phyloP scores from a whole-genome alignment of 148 eudicot genomes.

The Chenopodium quinoa region DNA sequence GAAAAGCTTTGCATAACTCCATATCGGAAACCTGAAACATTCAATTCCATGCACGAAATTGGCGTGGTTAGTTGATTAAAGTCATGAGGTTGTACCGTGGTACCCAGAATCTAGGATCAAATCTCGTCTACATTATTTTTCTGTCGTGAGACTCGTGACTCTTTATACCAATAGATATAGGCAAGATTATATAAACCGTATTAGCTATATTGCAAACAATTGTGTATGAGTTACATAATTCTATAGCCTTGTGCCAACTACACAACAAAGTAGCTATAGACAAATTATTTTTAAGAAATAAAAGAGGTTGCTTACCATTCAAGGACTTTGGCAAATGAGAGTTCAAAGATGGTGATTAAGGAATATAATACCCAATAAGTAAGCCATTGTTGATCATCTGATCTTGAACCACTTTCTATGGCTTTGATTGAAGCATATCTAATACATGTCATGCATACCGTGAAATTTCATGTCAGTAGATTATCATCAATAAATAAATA shows the following conservation, averaged over 20 bases:
- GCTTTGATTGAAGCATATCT: constrained; percentile 73
- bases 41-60: not conserved
- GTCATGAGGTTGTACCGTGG: too few relatives aligned
- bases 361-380: constrained; percentile 86
- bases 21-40: constrained; percentile 46
- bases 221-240: too few relatives aligned
- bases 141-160: too few relatives aligned
- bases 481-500: not conserved
- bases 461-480: not conserved
- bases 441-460: not conserved
- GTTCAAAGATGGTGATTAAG: constrained; percentile 65
- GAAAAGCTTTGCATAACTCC: constrained; percentile 52
- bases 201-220: too few relatives aligned
- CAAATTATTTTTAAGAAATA: not conserved
- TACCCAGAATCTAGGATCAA: too few relatives aligned
- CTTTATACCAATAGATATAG: too few relatives aligned
- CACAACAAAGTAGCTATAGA: too few relatives aligned
- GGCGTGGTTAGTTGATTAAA: not conserved
- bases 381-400: constrained; percentile 81
- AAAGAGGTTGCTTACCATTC: constrained; percentile 48
- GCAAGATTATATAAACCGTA: too few relatives aligned
- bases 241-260: too few relatives aligned
- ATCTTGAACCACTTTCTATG: constrained; percentile 58
- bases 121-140: too few relatives aligned
- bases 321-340: constrained; percentile 58